These are phyloP conservation scores for Heimioporus sp. DNA, from an alignment of 768 basidiomycete genomes.

Conservation along the genomic window DNA sequence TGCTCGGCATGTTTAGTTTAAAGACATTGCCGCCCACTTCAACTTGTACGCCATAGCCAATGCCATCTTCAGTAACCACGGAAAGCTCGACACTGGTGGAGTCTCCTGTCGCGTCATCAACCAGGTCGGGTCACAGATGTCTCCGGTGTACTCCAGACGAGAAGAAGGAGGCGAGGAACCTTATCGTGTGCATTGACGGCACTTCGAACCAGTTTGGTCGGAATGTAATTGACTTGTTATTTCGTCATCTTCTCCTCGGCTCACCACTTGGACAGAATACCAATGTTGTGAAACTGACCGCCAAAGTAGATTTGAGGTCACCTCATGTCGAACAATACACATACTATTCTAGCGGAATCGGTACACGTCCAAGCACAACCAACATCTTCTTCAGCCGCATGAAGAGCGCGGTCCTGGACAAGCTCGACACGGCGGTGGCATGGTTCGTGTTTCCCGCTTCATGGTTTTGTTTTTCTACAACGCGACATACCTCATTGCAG, in stretches of 20 bases:
- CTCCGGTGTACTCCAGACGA: too few relatives aligned
- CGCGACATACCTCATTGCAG: slow-evolving; percentile 9
- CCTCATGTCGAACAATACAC: slow-evolving; percentile 22
- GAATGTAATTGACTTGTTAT: too few relatives aligned
- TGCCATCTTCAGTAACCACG: too few relatives aligned
- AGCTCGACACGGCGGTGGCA: slow-evolving; percentile 37
- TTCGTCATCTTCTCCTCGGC: not conserved
- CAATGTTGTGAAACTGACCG: slow-evolving; percentile 35
- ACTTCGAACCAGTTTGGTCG: too few relatives aligned
- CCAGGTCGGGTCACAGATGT: too few relatives aligned
- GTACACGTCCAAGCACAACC: slow-evolving; percentile 29
- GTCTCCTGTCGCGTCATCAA: too few relatives aligned
- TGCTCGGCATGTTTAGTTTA: too few relatives aligned
- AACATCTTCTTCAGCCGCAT: slow-evolving; percentile 22
- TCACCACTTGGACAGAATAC: slow-evolving; percentile 28
- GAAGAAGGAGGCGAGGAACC: too few relatives aligned
- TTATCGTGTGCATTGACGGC: too few relatives aligned
- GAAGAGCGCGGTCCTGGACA: slow-evolving; percentile 16
- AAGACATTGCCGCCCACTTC: too few relatives aligned
- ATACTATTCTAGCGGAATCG: slow-evolving; percentile 39
- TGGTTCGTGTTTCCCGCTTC: slow-evolving; percentile 22
- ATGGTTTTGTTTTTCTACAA: not conserved
- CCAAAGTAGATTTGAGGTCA: slow-evolving; percentile 20
- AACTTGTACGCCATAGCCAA: too few relatives aligned
- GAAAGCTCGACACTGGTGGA: too few relatives aligned